Base-by-base conservation (phyloP, 257 asterid genomes). In the Phtheirospermum japonicum region DNA sequence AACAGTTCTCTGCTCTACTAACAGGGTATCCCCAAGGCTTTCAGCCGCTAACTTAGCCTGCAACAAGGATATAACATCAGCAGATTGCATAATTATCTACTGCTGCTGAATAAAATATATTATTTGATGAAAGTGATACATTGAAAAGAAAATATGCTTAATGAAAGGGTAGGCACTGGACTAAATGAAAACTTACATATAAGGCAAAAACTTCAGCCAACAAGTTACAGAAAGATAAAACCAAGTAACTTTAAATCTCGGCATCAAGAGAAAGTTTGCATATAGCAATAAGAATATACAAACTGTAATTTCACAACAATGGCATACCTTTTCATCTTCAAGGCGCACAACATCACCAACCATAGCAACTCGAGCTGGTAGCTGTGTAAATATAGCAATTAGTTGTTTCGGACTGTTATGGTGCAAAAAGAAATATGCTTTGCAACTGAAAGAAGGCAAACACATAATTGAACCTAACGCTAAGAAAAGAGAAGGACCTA, bases 321-420 rank as follows among this genome's bases (percentile, higher is more conserved):
- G 65, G 49, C 30, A 52, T 73, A 88, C 97, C 95, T 89, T 92
- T 48, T 80, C 84, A 72, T 77, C 91, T 63, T 72, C 77, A 72
- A 86, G 95, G 58, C 70, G 87, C 50, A 79, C 55, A 50, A 75
- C 76, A 65, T 89, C 99, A 49, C 99, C 99, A 32, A 80, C 77
- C 68, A 92, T 67, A 73, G 97, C 96, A 82, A 92, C 82, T 67
- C 99, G 84, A 70, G 86, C 80, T 42, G 96, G 99, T 39, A 76
- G 74, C 96, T 91, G 93, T 81, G 72, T 60, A 12, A 42, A 61
- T 54, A 13, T 57, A 67, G 59, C 66, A 61, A 63, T 66, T 17
- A 42, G 39, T 61, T 55, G 39, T 14, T 37, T 45, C 49, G 14
- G 59, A 43, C 42, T 18, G 36, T 26, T 9, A 12, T 26, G 42